Evolutionary conservation across 805 yeast genomes (phyloP).

Genomic region (Yarrowia porcina): DNA sequence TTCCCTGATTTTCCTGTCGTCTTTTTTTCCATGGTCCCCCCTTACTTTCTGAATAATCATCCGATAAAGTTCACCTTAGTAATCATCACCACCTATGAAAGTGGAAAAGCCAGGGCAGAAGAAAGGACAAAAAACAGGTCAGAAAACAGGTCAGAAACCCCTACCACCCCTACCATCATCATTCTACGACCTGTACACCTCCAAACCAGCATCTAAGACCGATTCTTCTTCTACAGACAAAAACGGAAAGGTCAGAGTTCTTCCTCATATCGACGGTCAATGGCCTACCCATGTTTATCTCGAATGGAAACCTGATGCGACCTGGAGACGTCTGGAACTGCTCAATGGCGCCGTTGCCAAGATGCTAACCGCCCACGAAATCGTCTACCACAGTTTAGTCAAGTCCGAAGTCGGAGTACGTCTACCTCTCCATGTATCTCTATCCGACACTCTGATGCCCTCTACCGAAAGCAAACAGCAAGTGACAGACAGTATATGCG

Average conservation of each 20-base stretch:
- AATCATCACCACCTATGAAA: not conserved
- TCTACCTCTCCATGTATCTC: constrained; percentile 34
- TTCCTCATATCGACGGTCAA: constrained; percentile 31
- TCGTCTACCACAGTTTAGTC: constrained; percentile 27
- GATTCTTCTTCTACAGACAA: constrained; percentile 28
- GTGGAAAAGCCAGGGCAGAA: constrained; percentile 7
- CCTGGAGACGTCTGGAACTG: not conserved
- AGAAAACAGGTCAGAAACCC: no score
- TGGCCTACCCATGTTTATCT: constrained; percentile 35
- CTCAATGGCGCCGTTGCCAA: not conserved
- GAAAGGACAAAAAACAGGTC: no score
- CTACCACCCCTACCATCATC: constrained; percentile 32
- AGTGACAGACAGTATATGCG: constrained; percentile 13
- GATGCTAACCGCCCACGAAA: not conserved
- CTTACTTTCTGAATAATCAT: no score
- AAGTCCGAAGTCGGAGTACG: constrained; percentile 31
- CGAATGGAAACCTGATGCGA: constrained; percentile 33
- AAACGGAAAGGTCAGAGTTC: constrained; percentile 29
- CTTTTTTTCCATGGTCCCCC: no score
- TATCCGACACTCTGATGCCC: constrained; percentile 35
- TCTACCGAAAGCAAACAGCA: constrained; percentile 19
- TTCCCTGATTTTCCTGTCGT: no score
- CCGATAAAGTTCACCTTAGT: no score
- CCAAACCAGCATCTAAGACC: constrained; percentile 29
- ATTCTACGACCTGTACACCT: constrained; percentile 30